phyloP scores from a whole-genome alignment of 495 filamentous ascomycete species.

The Aspergillus bridgeri region DNA sequence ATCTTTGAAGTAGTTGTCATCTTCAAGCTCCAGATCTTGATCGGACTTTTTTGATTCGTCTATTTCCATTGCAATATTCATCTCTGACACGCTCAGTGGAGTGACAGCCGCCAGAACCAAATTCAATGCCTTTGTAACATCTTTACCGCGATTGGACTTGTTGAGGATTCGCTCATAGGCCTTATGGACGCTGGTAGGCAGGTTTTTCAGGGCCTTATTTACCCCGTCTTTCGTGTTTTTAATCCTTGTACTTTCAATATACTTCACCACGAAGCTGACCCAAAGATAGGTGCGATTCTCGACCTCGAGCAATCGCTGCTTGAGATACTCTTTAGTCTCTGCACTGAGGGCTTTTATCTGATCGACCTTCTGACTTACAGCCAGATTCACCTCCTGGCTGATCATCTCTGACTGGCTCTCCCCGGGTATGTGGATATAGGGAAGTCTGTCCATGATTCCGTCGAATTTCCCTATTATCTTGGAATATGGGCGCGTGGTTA shows the following conservation, averaged over 20 bases:
- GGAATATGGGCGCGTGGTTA: slow-evolving; percentile 30
- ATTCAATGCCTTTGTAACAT: slow-evolving; percentile 24
- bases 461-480: slow-evolving; percentile 17
- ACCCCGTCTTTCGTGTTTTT: slow-evolving; percentile 23
- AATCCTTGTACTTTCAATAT: slow-evolving; percentile 16
- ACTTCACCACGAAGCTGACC: slow-evolving; percentile 36
- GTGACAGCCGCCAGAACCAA: slow-evolving; percentile 35
- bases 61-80: slow-evolving; percentile 36
- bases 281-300: slow-evolving; percentile 43
- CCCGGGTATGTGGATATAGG: slow-evolving; percentile 11
- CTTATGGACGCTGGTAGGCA: slow-evolving; percentile 32
- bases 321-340: slow-evolving; percentile 16
- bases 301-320: slow-evolving; percentile 15
- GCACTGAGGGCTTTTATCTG: slow-evolving; percentile 18
- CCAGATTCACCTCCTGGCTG: slow-evolving; percentile 37
- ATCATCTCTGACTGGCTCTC: slow-evolving; percentile 33
- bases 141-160: slow-evolving; percentile 17
- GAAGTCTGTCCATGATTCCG: slow-evolving; percentile 6
- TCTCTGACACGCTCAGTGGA: slow-evolving; percentile 38
- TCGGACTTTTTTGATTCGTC: slow-evolving; percentile 16
- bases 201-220: slow-evolving; percentile 14
- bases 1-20: slow-evolving; percentile 25
- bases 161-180: slow-evolving; percentile 41
- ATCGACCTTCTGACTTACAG: slow-evolving; percentile 31
- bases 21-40: slow-evolving; percentile 24